Percentiles rank a stretch among this genome's conserved stretches.
Conservation (phyloP, 768 basidiomycete species). For the Lentinus tigrinus region DNA sequence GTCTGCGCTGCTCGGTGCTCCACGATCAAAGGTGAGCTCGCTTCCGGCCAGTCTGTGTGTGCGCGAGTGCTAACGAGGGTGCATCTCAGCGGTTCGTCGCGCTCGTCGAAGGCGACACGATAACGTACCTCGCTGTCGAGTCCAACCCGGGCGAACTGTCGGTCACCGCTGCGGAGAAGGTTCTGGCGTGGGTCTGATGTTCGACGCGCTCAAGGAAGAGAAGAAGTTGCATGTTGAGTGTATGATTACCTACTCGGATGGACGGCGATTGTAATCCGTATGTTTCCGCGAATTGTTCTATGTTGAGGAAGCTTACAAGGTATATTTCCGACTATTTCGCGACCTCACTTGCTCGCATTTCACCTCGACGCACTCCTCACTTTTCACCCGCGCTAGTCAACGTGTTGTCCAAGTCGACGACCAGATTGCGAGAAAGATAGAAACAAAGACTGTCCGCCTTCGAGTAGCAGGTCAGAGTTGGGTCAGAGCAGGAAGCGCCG, state of each 20-base stretch:
- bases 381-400: no score
- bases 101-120: constrained; percentile 64
- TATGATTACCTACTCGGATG: background rate
- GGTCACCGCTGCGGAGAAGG: constrained; percentile 42
- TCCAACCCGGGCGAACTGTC: constrained; percentile 36
- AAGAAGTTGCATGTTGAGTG: background rate
- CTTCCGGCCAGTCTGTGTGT: background rate
- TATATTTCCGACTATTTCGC: no score
- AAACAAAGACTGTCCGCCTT: no score
- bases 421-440: no score
- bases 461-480: no score
- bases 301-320: background rate
- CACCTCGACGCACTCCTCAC: no score
- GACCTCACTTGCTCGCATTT: no score
- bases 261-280: background rate
- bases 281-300: background rate
- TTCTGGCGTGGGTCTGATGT: constrained; percentile 33
- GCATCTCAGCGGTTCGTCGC: constrained; percentile 54
- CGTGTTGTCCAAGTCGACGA: no score
- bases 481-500: no score
- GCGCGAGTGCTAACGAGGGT: background rate
- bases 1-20: constrained; percentile 58
- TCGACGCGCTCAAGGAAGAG: background rate
- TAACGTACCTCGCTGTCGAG: constrained; percentile 57
- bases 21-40: constrained; percentile 50